These are phyloP conservation scores for Colletotrichum cereale DNA, from an alignment of 2,329 filamentous ascomycete genomes.

Conservation along the genomic window DNA sequence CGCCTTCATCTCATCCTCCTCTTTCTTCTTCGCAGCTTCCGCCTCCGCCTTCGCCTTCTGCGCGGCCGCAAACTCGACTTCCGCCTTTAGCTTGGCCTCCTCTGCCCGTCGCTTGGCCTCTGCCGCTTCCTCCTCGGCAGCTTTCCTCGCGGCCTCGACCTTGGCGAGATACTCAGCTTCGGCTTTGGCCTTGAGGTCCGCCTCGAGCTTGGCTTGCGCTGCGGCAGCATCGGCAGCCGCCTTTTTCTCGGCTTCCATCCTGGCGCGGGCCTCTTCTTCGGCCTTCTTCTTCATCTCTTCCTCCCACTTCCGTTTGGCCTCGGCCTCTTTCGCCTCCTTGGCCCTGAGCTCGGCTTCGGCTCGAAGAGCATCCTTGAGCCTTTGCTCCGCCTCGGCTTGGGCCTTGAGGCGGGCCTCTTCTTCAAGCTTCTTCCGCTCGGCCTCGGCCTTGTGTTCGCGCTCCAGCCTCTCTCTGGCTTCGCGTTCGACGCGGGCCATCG, in stretches of 20 bases:
- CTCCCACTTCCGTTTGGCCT: constrained; percentile 43
- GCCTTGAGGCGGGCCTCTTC: constrained; percentile 57
- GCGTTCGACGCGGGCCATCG: constrained; percentile 47
- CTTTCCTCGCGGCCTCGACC: constrained; percentile 56
- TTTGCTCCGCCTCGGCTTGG: constrained; percentile 51
- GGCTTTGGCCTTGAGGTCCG: constrained; percentile 52
- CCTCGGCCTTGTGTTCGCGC: constrained; percentile 57
- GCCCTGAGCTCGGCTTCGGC: constrained; percentile 54
- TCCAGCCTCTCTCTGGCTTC: constrained; percentile 55
- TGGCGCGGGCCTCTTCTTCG: constrained; percentile 55
- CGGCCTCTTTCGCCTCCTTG: constrained; percentile 44
- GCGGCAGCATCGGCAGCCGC: constrained; percentile 55
- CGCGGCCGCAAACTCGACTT: constrained; percentile 56
- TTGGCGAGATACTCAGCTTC: constrained; percentile 47
- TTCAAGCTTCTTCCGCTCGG: constrained; percentile 54
- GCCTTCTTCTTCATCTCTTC: constrained; percentile 52
- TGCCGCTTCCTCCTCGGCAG: constrained; percentile 54
- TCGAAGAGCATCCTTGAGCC: constrained; percentile 48
- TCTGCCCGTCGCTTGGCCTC: constrained; percentile 48
- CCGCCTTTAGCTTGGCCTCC: constrained; percentile 52
- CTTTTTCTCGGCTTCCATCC: constrained; percentile 56
- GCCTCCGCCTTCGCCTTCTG: constrained; percentile 48
- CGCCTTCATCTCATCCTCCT: constrained; percentile 50
- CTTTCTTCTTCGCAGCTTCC: constrained; percentile 49
- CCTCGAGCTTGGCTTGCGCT: constrained; percentile 48